These are phyloP conservation scores for Penicillium canescens DNA, from an alignment of 495 filamentous ascomycete species.

Conservation along the genomic window DNA sequence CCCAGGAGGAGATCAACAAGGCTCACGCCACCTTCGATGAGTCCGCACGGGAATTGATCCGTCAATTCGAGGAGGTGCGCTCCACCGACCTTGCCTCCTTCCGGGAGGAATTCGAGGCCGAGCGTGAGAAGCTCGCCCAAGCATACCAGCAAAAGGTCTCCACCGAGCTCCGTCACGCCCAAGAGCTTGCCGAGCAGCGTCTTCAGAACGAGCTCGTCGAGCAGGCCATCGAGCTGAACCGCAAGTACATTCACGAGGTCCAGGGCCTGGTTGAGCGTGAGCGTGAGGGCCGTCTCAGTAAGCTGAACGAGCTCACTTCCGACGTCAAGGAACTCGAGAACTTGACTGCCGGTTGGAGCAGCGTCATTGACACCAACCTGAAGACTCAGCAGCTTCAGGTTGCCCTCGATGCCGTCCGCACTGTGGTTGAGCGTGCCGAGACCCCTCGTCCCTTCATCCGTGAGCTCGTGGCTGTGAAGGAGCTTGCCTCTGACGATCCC, in stretches of 20 bases:
- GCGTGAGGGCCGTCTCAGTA: slow-evolving; percentile 81
- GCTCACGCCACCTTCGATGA: slow-evolving; percentile 76
- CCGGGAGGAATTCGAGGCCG: slow-evolving; percentile 85
- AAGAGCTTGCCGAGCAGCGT: slow-evolving; percentile 75
- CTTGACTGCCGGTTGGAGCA: slow-evolving; percentile 80
- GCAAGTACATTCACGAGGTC: slow-evolving; percentile 75
- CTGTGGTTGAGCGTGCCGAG: slow-evolving; percentile 70
- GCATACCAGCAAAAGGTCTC: slow-evolving; percentile 79
- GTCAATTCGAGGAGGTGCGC: slow-evolving; percentile 70
- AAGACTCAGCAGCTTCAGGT: slow-evolving; percentile 94
- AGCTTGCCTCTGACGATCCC: slow-evolving; percentile 77
- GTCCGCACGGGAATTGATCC: slow-evolving; percentile 75
- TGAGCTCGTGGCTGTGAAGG: slow-evolving; percentile 92
- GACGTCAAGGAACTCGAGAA: slow-evolving; percentile 79
- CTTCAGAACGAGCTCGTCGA: slow-evolving; percentile 84
- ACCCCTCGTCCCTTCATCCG: slow-evolving; percentile 81
- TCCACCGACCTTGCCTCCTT: slow-evolving; percentile 72
- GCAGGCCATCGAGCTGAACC: slow-evolving; percentile 85
- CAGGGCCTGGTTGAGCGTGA: slow-evolving; percentile 83
- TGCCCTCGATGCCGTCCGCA: slow-evolving; percentile 88
- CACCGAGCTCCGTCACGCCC: slow-evolving; percentile 70
- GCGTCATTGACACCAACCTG: slow-evolving; percentile 83
- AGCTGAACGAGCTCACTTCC: slow-evolving; percentile 74
- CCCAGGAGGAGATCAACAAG: slow-evolving; percentile 71
- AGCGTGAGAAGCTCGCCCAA: slow-evolving; percentile 72